These are phyloP conservation scores for Blastocystis sp. DNA, from an alignment of 352 stramenopile genomes.

Conservation along the genomic window DNA sequence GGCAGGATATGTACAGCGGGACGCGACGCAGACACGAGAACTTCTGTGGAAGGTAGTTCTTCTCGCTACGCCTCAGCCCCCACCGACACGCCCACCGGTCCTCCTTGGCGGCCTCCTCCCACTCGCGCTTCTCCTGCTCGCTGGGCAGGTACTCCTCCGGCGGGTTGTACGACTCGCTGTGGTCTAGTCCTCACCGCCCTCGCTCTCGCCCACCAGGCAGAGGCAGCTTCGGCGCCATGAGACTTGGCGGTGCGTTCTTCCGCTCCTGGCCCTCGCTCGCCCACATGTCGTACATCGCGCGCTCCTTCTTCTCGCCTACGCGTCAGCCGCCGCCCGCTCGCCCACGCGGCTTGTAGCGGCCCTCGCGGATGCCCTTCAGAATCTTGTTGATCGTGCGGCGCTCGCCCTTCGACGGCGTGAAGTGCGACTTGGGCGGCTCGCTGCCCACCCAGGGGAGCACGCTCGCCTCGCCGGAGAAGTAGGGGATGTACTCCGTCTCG, in stretches of 20 bases:
- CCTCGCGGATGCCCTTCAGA: conserved; percentile 74
- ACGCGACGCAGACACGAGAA: conserved; percentile 92
- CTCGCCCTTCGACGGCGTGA: conserved; percentile 73
- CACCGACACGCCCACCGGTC: conserved; percentile 79
- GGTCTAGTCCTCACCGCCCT: conserved; percentile 72
- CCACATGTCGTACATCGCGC: conserved; percentile 86
- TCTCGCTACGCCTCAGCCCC: conserved; percentile 65
- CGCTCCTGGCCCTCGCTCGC: conserved; percentile 81
- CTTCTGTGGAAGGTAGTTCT: conserved; percentile 94
- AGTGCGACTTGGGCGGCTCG: conserved; percentile 75
- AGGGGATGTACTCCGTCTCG: conserved; percentile 84
- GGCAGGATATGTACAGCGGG: conserved; percentile 80
- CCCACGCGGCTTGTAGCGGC: conserved; percentile 51
- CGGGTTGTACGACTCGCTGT: conserved; percentile 97
- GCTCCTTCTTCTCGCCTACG: conserved; percentile 82
- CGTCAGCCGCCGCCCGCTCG: conserved; percentile 75
- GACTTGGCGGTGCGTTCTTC: conserved; percentile 80
- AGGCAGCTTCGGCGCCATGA: conserved; percentile 93
- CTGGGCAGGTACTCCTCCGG: conserved; percentile 96
- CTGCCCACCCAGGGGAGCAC: conserved; percentile 82
- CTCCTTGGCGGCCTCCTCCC: conserved; percentile 87
- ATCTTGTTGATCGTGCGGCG: conserved; percentile 72
- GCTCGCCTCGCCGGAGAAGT: conserved; percentile 82
- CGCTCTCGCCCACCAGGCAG: conserved; percentile 78
- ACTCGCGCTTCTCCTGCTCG: conserved; percentile 90